Base-by-base conservation (phyloP, 345 rosid genomes). In the Melaleuca quinquenervia region DNA sequence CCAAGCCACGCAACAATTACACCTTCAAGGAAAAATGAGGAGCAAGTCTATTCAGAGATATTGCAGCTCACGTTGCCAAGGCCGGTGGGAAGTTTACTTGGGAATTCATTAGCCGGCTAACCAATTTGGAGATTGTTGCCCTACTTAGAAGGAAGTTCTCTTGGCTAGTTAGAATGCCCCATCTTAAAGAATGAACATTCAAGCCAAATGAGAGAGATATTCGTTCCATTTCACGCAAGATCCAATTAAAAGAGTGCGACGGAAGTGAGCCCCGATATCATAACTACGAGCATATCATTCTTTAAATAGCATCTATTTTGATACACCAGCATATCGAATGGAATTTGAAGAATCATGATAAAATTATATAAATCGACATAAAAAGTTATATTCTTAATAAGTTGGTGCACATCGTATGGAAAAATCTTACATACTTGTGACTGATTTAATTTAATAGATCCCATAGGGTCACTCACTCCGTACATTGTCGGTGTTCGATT, bases 271-370 rank as follows among this genome's bases (percentile, higher is more conserved):
- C 70, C 18, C 44, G 1, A 6, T 12, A 27, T 62, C 75, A 5
- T 15, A 18, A 15, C 21, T 62, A 1, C 20, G 7, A 62, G 2
- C 14, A 29, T 15, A 62, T 8, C 21, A 62, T 62, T 62, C 75
- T 62, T 62, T 15, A 15, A 62, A 62, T 62, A 3, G 3, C 75
- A 14, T 15, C 15, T 27, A 29, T 2, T 27, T 27, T 5, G 29
- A 62, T 14, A 60, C 14, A 29, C 29, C 2, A 7, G 29, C 27
- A 22, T 18, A 62, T 29, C 0, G 22, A 7, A 29, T 0, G 11
- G 29, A 29, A 29, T 2, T 22, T 44, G 29, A 64, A 0, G 1
- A n/a, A n/a, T 60, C 41, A 27, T n/a, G 0, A 27, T 0, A 22
- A 32, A 64, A 20, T 62, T 21, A 29, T 64, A 58, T n/a, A 14